Base-by-base conservation (phyloP, 352 stramenopile genomes). In the Globisporangium paroecandrum region DNA sequence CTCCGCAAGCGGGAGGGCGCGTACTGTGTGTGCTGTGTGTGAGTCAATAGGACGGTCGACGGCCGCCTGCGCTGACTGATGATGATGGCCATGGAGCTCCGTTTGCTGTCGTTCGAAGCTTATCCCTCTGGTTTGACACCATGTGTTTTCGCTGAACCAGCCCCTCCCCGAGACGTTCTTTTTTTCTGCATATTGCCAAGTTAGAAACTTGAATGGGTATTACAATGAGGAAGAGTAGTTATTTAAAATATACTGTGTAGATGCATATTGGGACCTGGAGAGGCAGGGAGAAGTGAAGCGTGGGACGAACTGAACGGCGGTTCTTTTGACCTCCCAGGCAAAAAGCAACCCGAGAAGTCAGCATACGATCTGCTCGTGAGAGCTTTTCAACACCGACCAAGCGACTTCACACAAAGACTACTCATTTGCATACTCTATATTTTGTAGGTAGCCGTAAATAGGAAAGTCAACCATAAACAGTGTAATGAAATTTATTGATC, bases 91-190 rank as follows among this genome's bases (percentile, higher is more conserved):
- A 38, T 60, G 13, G 1, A 5, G 54, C 12, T 12, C 9, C 27
- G 6, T 32, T 34, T 60, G 27, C 25, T 43, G 27, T 46, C 8
- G 20, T 36, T 58, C n/a, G 5, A 7, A 12, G 54, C 55, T 18
- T 46, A 10, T 34, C 54, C 18, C 9, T 41, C 27, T 38, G 13
- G 24, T 41, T 46, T 29, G 32, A 24, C 56, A 29, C 29, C 56
- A 36, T 22, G 29, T 61, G 56, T n/a, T 61, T 47, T 61, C 20
- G 20, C 56, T 61, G 56, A 61, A 61, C 32, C 7, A 7, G 20
- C 10, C 10, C n/a, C 32, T 47, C 18, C 29, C 9, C 29, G 18
- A 12, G 3, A 41, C 6, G 27, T 7, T 47, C 29, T 61, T n/a
- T 47, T 8, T 47, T 29, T 0, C 3, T 29, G 7, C 18, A 61